Evolutionary conservation across 345 rosid genomes (phyloP).

Genomic region (Heritiera littoralis): DNA sequence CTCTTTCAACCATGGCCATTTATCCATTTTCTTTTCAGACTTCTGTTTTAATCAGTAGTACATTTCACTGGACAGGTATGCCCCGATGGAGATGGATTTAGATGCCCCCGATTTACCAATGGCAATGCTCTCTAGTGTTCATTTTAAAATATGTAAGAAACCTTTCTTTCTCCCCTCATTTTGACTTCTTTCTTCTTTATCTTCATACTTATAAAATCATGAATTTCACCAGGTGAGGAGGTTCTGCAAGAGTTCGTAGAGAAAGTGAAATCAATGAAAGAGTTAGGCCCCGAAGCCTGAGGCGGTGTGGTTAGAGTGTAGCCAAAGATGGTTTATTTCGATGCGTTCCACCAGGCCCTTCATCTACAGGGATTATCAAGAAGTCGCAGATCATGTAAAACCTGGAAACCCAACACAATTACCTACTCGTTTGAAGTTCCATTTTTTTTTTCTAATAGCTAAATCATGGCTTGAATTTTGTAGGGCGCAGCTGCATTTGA

Average conservation of each 20-base stretch:
- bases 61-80: slow-evolving; percentile 44
- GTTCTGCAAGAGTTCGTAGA: slow-evolving; percentile 52
- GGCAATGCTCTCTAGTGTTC: slow-evolving; percentile 66
- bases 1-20: neutral
- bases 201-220: neutral
- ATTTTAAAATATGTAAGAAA: slow-evolving; percentile 60
- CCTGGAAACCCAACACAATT: neutral
- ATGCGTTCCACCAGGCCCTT: slow-evolving; percentile 68
- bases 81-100: slow-evolving; percentile 70
- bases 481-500: slow-evolving; percentile 22
- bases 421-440: neutral
- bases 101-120: slow-evolving; percentile 68
- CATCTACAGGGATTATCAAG: slow-evolving; percentile 59
- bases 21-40: neutral
- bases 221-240: slow-evolving; percentile 56
- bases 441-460: neutral
- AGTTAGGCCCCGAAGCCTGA: slow-evolving; percentile 56
- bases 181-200: neutral
- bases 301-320: slow-evolving; percentile 69
- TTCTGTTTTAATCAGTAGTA: no score
- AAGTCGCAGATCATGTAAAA: slow-evolving; percentile 74
- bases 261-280: slow-evolving; percentile 48
- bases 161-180: neutral
- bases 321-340: slow-evolving; percentile 74
- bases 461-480: neutral